phyloP scores from a whole-genome alignment of 257 asterid genomes.

The Eucommia ulmoides region DNA sequence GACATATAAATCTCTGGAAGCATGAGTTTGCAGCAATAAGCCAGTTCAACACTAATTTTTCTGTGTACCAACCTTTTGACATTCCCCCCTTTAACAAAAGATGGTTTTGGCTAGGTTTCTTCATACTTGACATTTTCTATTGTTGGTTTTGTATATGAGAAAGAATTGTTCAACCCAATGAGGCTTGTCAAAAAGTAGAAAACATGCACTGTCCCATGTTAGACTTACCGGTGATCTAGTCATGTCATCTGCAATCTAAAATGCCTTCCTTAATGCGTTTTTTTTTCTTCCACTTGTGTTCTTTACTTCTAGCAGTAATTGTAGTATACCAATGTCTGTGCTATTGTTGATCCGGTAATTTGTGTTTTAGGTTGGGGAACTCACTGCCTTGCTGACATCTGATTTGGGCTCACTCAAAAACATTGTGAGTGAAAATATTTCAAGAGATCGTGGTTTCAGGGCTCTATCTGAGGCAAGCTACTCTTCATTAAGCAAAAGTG shows the following conservation, averaged over 20 bases:
- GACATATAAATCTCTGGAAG: no score
- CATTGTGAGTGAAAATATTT: constrained; percentile 79
- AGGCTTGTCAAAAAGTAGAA: no score
- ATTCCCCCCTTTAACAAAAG: not conserved
- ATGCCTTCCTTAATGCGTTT: no score
- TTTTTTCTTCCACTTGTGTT: no score
- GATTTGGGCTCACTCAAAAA: constrained; percentile 85
- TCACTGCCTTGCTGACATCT: constrained; percentile 75
- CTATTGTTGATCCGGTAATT: constrained; percentile 6
- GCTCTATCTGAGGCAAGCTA: constrained; percentile 99
- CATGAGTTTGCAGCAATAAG: no score
- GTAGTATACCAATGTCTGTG: constrained; percentile 1
- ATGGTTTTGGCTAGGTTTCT: not conserved
- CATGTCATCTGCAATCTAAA: no score
- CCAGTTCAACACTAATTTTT: no score
- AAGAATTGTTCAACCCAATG: not conserved
- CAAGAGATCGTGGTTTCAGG: constrained; percentile 99
- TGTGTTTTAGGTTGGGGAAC: constrained; percentile 76
- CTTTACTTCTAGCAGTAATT: no score
- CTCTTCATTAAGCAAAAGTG: constrained; percentile 55
- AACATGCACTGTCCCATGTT: no score
- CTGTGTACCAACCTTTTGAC: not conserved
- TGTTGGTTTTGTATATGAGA: not conserved
- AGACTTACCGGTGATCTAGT: no score
- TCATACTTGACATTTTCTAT: not conserved